Evolutionary conservation across 2,329 filamentous ascomycete genomes (phyloP).

Genomic region (Lithohypha guttulata): DNA sequence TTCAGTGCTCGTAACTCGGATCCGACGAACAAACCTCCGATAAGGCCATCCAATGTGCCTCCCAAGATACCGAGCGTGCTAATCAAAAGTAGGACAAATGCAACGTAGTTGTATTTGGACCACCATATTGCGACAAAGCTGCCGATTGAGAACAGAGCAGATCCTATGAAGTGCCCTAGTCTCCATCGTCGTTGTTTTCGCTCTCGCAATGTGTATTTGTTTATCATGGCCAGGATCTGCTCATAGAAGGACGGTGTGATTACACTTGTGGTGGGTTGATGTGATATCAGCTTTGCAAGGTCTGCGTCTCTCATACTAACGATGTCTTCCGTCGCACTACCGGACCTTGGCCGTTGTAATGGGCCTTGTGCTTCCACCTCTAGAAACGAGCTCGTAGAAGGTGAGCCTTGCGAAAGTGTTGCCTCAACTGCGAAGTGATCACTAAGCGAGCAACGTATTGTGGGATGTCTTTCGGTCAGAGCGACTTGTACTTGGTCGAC

Average conservation of each 20-base stretch:
- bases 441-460: constrained; percentile 72
- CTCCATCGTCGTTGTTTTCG: constrained; percentile 60
- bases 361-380: not conserved
- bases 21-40: constrained; percentile 77
- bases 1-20: constrained; percentile 70
- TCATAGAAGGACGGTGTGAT: constrained; percentile 50
- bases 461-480: constrained; percentile 72
- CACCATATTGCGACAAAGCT: constrained; percentile 82
- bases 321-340: constrained; percentile 5
- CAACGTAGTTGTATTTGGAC: constrained; percentile 61
- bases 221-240: constrained; percentile 60
- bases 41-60: constrained; percentile 72
- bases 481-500: constrained; percentile 62
- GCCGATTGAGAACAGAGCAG: constrained; percentile 56
- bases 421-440: constrained; percentile 91
- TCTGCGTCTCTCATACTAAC: constrained; percentile 15
- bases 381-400: constrained; percentile 6
- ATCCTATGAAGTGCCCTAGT: constrained; percentile 59
- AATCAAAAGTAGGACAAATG: constrained; percentile 69
- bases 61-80: constrained; percentile 66
- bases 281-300: constrained; percentile 15
- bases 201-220: constrained; percentile 60
- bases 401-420: constrained; percentile 48
- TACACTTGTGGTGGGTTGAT: constrained; percentile 21
- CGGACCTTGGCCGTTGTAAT: not conserved